These are phyloP conservation scores for Sisymbrium altissimum DNA, from an alignment of 345 rosid genomes.

Conservation along the genomic window DNA sequence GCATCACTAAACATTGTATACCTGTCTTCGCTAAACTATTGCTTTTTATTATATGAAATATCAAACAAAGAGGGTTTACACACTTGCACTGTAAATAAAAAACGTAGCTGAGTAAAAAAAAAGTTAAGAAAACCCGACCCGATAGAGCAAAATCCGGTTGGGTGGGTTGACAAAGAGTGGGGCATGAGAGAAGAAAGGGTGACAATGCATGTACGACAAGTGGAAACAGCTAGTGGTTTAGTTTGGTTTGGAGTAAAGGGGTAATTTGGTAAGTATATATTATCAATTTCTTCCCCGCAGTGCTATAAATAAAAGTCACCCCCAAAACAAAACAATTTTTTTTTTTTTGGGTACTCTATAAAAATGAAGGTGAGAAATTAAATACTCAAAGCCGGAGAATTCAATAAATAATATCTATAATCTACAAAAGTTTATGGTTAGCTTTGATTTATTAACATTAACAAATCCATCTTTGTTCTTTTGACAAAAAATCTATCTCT, in stretches of 20 bases:
- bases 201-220: slow-evolving; percentile 35
- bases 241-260: neutral
- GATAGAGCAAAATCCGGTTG: slow-evolving; percentile 12
- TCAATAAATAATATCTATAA: neutral
- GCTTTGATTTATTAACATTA: neutral
- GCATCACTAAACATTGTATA: neutral
- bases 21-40: neutral
- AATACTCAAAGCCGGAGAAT: neutral
- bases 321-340: neutral
- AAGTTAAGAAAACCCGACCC: neutral
- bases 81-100: neutral
- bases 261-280: neutral
- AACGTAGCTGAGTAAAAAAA: slow-evolving; percentile 1
- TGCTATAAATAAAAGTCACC: slow-evolving; percentile 45
- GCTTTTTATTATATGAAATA: neutral
- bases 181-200: slow-evolving; percentile 1
- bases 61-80: neutral
- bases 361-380: neutral
- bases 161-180: slow-evolving; percentile 15
- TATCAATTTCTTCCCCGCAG: slow-evolving; percentile 32
- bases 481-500: neutral
- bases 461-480: neutral
- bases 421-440: neutral
- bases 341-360: too few relatives aligned
- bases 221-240: slow-evolving; percentile 26